Evolutionary conservation across 1,284 basidiomycete species (phyloP), one percentile per base, ranked within the genome.

Genomic region (Ustilago tritici): DNA sequence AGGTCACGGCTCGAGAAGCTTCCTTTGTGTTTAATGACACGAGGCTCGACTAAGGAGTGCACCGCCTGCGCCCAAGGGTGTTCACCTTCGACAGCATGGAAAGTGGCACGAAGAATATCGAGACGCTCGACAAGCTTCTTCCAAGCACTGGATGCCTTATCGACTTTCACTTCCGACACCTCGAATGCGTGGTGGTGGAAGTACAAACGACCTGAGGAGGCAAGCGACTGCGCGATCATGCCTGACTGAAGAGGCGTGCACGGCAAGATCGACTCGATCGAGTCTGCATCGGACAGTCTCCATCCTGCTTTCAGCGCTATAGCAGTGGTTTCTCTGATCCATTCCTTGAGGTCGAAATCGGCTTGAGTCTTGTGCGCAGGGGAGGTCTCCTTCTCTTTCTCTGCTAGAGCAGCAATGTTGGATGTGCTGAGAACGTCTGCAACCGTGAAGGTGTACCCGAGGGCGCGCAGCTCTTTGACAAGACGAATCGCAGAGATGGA

Each of bases 201-300:
- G 68, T 85, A 84, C 5, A 81, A 62, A 10, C 50, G 58, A 28
- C 82, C 82, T 1, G 57, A 53, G 7, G 70, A 76, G 4, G 75
- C 72, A 28, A 83, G 67, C 15, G 78, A 77, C 49, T 84, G 80
- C 0, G 81, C 70, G 47, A 86, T 78, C 81, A 85, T 84, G 8
- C 83, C 82, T 1, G 77, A 62, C 58, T 86, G 85, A 53, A 85
- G 67, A 7, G 85, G 84, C 19, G 84, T 85, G 65, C 82, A 84
- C 0, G 85, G 84, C 49, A 81, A 10, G 34, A 80, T 60, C 14
- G 74, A 65, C 34, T 41, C 60, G 56, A 80, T 64, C 28, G 68
- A 36, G 50, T 77, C 79, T 17, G 36, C 40, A 11, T 17, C 49
- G 19, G 61, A 65, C 14, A 76, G 56, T 46, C 28, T 59, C 61